Conservation (phyloP, 331 rosid genomes). For the Malus hybrid region DNA sequence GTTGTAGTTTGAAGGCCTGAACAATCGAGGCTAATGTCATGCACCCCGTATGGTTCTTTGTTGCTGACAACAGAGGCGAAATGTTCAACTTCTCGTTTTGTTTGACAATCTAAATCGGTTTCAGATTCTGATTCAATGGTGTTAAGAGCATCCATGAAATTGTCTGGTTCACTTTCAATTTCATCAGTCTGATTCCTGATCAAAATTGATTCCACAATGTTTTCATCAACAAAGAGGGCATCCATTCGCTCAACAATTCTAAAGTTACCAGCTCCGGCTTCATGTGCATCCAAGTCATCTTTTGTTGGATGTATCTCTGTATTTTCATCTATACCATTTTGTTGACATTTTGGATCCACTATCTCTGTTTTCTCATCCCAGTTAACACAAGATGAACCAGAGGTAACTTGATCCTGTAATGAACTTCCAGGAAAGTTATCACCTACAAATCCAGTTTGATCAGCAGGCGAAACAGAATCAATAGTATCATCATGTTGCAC, state of each 20-base stretch:
- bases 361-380: constrained; percentile 96
- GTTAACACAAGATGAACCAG: constrained; percentile 59
- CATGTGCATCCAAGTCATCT: constrained; percentile 26
- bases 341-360: constrained; percentile 47
- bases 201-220: constrained; percentile 24
- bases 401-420: constrained; percentile 49
- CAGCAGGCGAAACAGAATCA: constrained; percentile 36
- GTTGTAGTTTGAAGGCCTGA: constrained; percentile 25
- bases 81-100: constrained; percentile 53
- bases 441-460: constrained; percentile 23
- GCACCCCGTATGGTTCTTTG: constrained; percentile 25
- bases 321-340: constrained; percentile 34
- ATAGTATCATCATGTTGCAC: constrained; percentile 31
- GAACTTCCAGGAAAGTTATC: constrained; percentile 43
- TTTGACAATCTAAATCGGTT: constrained; percentile 62
- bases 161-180: constrained; percentile 70
- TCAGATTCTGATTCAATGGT: constrained; percentile 88
- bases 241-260: constrained; percentile 34
- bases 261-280: constrained; percentile 20
- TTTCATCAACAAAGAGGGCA: constrained; percentile 32
- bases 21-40: constrained; percentile 25
- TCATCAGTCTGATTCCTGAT: constrained; percentile 44
- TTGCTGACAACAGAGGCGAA: constrained; percentile 15
- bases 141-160: constrained; percentile 89
- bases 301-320: constrained; percentile 26